These are phyloP conservation scores for Candida pini DNA, from an alignment of 805 yeast genomes.

Conservation along the genomic window DNA sequence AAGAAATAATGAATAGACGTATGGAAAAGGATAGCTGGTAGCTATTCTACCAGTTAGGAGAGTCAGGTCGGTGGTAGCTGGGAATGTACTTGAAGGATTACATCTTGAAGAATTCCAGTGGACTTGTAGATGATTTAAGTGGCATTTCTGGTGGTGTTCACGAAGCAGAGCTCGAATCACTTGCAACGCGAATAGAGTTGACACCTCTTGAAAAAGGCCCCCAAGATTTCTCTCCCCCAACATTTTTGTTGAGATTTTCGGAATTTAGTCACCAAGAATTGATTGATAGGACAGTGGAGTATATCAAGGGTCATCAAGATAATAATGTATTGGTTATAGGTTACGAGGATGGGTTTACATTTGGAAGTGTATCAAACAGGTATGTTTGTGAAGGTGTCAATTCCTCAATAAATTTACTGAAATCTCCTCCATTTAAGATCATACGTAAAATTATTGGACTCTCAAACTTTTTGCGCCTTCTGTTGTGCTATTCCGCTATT, in stretches of 20 bases:
- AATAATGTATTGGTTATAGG: slow-evolving; percentile 40
- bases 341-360: slow-evolving; percentile 30
- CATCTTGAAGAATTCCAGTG: slow-evolving; percentile 1
- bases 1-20: too few relatives aligned
- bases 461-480: slow-evolving; percentile 31
- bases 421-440: slow-evolving; percentile 38
- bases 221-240: neutral
- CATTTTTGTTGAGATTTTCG: neutral
- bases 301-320: slow-evolving; percentile 24
- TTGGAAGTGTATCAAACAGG: slow-evolving; percentile 20
- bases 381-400: slow-evolving; percentile 32
- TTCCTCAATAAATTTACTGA: slow-evolving; percentile 35
- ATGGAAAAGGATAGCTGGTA: too few relatives aligned
- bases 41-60: too few relatives aligned
- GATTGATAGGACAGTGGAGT: slow-evolving; percentile 36
- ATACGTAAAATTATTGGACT: slow-evolving; percentile 37
- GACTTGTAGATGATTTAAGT: slow-evolving; percentile 1
- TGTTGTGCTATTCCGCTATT: slow-evolving; percentile 32
- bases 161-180: slow-evolving; percentile 1
- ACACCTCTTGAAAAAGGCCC: neutral
- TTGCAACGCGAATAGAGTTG: slow-evolving; percentile 1
- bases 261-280: slow-evolving; percentile 26
- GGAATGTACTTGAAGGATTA: slow-evolving; percentile 11
- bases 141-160: slow-evolving; percentile 2
- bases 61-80: too few relatives aligned